Evolutionary conservation across 352 stramenopile species (phyloP), one percentile per base, ranked within the genome.

Genomic region (Phytophthora lateralis): DNA sequence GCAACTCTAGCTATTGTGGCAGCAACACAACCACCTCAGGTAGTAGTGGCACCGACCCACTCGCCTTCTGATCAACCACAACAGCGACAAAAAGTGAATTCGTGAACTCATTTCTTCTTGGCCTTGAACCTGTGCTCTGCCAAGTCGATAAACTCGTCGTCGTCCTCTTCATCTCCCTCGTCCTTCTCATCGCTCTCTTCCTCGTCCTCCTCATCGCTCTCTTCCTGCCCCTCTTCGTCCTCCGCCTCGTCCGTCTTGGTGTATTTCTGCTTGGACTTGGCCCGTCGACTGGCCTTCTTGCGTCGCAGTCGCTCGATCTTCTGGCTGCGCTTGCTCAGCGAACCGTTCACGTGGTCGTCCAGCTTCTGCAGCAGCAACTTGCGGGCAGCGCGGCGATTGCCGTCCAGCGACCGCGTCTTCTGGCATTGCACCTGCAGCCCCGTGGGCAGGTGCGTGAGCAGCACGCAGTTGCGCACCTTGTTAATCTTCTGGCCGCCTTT

Each of bases 401-500:
- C 82, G 48, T 91, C 82, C 17, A 93, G 73, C 57, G 81, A 91
- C 21, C 85, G 82, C 46, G 85, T 92, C 69, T 91, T 88, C 59
- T 93, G 85, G 66, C 80, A 91, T 24, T 78, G 84, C 60, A 93
- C 78, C 43, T 85, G 82, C 6, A 93, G 53, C 4, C 84, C 88
- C 32, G 89, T 93, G 17, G 89, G 88, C 10, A 79, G 29, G 55
- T 97, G 89, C 35, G 88, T 94, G 34, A 97, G 73, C 57, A 95
- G 67, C 48, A 97, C 89, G 63, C 85, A 93, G 73, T 95, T 96
- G 55, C 85, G 79, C 56, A 96, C 86, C 56, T 96, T 97, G 77
- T 97, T 97, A 64, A 97, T 95, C 74, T 96, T 96, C 69, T 97
- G 89, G 0, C 89, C 89, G 38, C 89, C 89, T 49, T 93, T 93